Base-by-base conservation (phyloP, 139 green algal genomes). In the Edaphochlamys debaryana region DNA sequence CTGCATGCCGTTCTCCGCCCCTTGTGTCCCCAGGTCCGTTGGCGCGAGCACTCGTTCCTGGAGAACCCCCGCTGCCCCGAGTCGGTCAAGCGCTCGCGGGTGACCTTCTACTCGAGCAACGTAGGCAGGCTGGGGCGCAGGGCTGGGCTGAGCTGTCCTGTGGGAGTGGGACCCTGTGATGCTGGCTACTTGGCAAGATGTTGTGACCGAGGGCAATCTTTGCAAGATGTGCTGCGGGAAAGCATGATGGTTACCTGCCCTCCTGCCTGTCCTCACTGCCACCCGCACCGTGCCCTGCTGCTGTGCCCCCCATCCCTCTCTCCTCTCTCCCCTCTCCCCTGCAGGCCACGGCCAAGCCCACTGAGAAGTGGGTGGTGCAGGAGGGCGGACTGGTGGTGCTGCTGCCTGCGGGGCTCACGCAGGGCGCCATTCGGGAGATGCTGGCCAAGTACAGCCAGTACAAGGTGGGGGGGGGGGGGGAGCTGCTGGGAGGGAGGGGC, bases 31-130 rank as follows among this genome's bases (percentile, higher is more conserved):
- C 34, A 72, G 29, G 67, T 92, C 30, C 30, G 72, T 23, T 94
- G 87, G 78, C 85, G 92, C 2, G 90, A 93, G 85, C 81, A 92
- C 71, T 92, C 89, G 13, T 90, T 95, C 69, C 81, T 97, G 37
- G 87, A 93, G 23, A 96, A 95, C 66, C 87, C 89, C 0, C 71
- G 86, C 17, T 85, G 86, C 69, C 85, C 90, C 2, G 67, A 78
- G 22, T 40, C 22, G 15, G 75, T 94, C 0, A 80, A 73, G 32
- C 45, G 32, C 42, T 84, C 62, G 13, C 56, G 77, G 3, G 56
- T 87, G 30, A 85, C 56, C 11, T 70, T 82, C 30, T 85, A 80
- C 36, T 52, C 9, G 20, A 82, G 19, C 27, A 79, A 67, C 40
- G 63, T 9, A 54, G 45, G 45, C 45, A 54, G 45, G 45, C 45